A percentile compares a stretch with the other conserved stretches of the same genome.
Conservation (phyloP, 2,329 filamentous ascomycete species). For the Calonectria multiphialidica region DNA sequence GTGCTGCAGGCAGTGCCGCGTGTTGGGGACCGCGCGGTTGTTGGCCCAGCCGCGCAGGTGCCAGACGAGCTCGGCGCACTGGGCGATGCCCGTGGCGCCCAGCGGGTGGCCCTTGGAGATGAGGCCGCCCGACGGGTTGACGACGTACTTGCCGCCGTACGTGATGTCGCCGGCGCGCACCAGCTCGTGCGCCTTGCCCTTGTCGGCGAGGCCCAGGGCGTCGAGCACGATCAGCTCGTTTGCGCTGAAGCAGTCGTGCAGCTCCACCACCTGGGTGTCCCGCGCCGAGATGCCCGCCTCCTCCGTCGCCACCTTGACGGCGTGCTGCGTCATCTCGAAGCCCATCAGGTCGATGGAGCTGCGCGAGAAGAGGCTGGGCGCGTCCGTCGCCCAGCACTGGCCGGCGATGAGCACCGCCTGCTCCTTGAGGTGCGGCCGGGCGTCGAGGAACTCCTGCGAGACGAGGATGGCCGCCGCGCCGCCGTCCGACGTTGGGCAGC, state of each 20-base stretch:
- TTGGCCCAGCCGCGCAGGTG: slow-evolving; percentile 96
- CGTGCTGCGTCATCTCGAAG: slow-evolving; percentile 83
- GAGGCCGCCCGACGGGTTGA: slow-evolving; percentile 94
- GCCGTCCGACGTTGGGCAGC: slow-evolving; percentile 95
- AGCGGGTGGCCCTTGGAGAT: slow-evolving; percentile 97
- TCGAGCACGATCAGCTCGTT: slow-evolving; percentile 95
- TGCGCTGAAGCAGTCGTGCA: slow-evolving; percentile 97
- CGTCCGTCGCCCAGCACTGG: slow-evolving; percentile 88
- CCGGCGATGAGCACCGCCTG: slow-evolving; percentile 93
- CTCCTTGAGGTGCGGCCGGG: slow-evolving; percentile 82
- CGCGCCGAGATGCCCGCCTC: slow-evolving; percentile 78
- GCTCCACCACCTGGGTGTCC: slow-evolving; percentile 87
- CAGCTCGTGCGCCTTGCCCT: slow-evolving; percentile 91
- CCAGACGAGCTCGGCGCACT: slow-evolving; percentile 96
- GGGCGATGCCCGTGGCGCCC: slow-evolving; percentile 92
- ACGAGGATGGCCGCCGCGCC: slow-evolving; percentile 90
- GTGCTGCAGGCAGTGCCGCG: slow-evolving; percentile 85
- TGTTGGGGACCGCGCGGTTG: slow-evolving; percentile 79
- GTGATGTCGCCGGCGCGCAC: slow-evolving; percentile 91
- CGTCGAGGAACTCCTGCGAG: slow-evolving; percentile 88
- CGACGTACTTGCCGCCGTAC: slow-evolving; percentile 84
- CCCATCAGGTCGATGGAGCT: slow-evolving; percentile 91
- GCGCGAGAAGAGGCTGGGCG: slow-evolving; percentile 80
- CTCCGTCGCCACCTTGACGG: slow-evolving; percentile 75
- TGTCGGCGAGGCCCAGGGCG: slow-evolving; percentile 81